phyloP scores from a whole-genome alignment of 345 rosid species.

The Mallotus nudiflorus region DNA sequence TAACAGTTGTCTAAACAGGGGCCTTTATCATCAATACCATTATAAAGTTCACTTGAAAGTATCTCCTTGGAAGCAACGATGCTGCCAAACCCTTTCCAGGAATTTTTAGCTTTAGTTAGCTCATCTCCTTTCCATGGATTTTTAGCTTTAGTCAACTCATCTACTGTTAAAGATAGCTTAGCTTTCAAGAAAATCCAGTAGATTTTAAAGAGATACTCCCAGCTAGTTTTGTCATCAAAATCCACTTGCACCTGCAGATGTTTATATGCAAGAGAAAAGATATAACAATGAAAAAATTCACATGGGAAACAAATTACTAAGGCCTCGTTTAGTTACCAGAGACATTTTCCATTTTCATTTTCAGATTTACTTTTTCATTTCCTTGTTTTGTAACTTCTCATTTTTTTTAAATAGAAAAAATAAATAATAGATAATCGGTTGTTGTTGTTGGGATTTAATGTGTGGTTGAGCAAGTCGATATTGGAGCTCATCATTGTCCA shows the following conservation, averaged over 20 bases:
- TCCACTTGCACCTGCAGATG: constrained; percentile 81
- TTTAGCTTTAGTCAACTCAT: constrained; percentile 73
- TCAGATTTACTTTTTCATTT: too few relatives aligned
- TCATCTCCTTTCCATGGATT: constrained; percentile 68
- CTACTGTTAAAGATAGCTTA: constrained; percentile 61
- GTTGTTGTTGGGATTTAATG: too few relatives aligned
- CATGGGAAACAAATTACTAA: background rate
- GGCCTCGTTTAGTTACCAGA: too few relatives aligned
- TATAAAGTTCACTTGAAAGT: constrained; percentile 31
- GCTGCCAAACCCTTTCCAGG: constrained; percentile 32
- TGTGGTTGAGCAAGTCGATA: too few relatives aligned
- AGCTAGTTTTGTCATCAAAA: constrained; percentile 92
- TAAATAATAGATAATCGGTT: too few relatives aligned
- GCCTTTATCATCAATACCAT: constrained; percentile 34
- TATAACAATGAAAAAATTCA: background rate
- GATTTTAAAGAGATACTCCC: constrained; percentile 97
- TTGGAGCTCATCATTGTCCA: too few relatives aligned
- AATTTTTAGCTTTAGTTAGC: constrained; percentile 27
- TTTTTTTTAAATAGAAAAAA: too few relatives aligned
- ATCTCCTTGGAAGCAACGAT: constrained; percentile 28
- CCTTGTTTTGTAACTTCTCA: too few relatives aligned
- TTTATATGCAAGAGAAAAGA: constrained; percentile 9
- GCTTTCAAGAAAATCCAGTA: constrained; percentile 83
- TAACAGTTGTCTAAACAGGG: constrained; percentile 26
- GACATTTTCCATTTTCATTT: too few relatives aligned